Evolutionary conservation across 257 asterid genomes (phyloP), one percentile per base, ranked within the genome.

Genomic region (Plectranthus barbatus): DNA sequence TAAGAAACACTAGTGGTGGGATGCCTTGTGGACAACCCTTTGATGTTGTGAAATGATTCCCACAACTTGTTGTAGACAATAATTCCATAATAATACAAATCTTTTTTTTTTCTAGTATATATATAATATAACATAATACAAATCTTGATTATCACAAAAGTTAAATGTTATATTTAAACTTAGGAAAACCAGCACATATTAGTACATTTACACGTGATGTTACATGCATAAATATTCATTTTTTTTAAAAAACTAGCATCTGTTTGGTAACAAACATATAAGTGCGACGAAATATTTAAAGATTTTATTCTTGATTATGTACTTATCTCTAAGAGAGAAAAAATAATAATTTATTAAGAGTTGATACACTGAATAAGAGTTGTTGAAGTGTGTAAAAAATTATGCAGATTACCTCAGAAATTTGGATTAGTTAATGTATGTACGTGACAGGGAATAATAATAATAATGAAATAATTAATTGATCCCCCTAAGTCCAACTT

Each of bases 1-100:
- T 29, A 59, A 18, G 17, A 57, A 26, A 18, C 24, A 49, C 29
- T 36, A 53, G 33, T 36, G 64, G 65, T 73, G 69, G 73, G 61
- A 34, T 21, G 26, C 44, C 56, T 51, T 54, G 55, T 55, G 24
- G 75, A 56, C 76, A 71, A 56, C 67, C 71, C 50, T 63, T 42
- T 3, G n/a, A 56, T 67, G 57, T 61, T n/a, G 51, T 67, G 39
- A 37, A 55, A 45, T 64, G 70, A 64, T 71, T 71, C 70, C 49
- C 36, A 62, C 64, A 37, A 20, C 37, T 57, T 57, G 61, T 33
- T 49, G 13, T 47, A 33, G 23, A 47, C 56, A 19, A 49, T 49
- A 50, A 40, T 39, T 40, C 37, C 37, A 40, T 20, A 20, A 58
- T 58, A 40, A 58, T 51, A 39, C 39, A 40, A 39, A 58, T 58